phyloP scores from a whole-genome alignment of 257 asterid genomes.

The Penstemon barbatus region DNA sequence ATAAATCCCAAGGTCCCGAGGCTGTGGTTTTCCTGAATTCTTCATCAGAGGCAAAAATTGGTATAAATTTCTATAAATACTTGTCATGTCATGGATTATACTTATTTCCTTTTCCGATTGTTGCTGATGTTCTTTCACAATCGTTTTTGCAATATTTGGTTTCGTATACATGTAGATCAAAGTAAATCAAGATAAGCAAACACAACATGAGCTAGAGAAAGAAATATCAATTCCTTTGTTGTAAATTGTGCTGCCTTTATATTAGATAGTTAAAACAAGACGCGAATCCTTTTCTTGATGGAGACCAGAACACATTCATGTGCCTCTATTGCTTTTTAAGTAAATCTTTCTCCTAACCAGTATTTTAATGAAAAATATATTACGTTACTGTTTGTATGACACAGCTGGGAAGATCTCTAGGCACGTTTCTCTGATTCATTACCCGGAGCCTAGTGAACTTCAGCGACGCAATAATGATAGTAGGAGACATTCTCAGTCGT shows the following conservation, averaged over 20 bases:
- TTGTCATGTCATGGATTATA: not conserved
- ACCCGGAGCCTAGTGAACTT: constrained; percentile 62
- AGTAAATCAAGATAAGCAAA: not conserved
- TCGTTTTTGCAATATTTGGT: not conserved
- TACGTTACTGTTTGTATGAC: constrained; percentile 8
- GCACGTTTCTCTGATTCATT: constrained; percentile 55
- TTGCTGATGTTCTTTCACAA: not conserved
- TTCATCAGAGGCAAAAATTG: constrained; percentile 51
- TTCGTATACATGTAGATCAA: not conserved
- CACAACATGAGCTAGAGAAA: not conserved
- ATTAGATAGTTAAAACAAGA: not conserved
- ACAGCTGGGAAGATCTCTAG: constrained; percentile 74
- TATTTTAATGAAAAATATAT: constrained; percentile 1
- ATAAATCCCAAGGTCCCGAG: constrained; percentile 46
- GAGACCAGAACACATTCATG: no score
- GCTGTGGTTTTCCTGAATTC: constrained; percentile 55
- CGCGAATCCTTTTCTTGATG: not conserved
- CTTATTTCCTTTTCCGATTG: not conserved
- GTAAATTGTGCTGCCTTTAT: not conserved
- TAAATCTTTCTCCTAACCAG: not conserved
- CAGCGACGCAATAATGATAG: constrained; percentile 28
- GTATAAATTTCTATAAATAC: constrained; percentile 32
- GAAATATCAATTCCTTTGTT: not conserved
- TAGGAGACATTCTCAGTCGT: constrained; percentile 35
- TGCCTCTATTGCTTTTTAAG: not conserved